Conservation (phyloP, 139 green algal species). For the Coccomyxa sp. region DNA sequence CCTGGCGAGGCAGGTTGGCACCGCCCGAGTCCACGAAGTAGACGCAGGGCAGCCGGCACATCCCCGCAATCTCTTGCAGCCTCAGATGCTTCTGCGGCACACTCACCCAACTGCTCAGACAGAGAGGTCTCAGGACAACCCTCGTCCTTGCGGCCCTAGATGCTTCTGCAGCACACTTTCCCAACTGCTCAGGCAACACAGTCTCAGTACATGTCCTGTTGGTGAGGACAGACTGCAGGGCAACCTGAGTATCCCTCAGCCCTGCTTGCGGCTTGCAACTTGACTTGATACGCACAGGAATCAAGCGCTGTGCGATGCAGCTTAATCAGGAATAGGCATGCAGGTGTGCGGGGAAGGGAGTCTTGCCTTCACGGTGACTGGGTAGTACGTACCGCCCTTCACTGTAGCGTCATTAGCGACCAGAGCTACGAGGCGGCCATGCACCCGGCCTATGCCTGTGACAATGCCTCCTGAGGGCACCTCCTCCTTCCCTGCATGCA, state of each 20-base stretch:
- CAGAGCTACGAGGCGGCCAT: constrained; percentile 71
- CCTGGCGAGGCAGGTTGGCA: constrained; percentile 89
- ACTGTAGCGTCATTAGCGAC: constrained; percentile 93
- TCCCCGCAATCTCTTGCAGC: constrained; percentile 82
- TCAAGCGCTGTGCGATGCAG: not conserved
- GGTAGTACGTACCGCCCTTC: constrained; percentile 91
- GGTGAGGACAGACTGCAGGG: too few species aligned
- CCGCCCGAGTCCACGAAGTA: constrained; percentile 92
- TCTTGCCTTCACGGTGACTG: constrained; percentile 81
- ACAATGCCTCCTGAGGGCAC: constrained; percentile 84
- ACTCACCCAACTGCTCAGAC: not conserved
- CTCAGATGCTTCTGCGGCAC: constrained; percentile 82
- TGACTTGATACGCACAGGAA: too few species aligned
- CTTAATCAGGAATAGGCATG: not conserved
- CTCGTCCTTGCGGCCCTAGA: too few species aligned
- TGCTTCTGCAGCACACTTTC: too few species aligned
- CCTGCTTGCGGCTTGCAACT: too few species aligned
- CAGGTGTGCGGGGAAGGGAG: not conserved
- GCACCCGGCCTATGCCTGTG: constrained; percentile 81
- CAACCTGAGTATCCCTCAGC: too few species aligned
- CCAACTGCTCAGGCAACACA: too few species aligned
- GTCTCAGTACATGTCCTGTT: too few species aligned
- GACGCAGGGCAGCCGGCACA: constrained; percentile 86
- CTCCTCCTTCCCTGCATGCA: constrained; percentile 59
- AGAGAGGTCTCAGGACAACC: not conserved